Evolutionary conservation across 257 asterid genomes (phyloP).

Genomic region (Capsicum baccatum): DNA sequence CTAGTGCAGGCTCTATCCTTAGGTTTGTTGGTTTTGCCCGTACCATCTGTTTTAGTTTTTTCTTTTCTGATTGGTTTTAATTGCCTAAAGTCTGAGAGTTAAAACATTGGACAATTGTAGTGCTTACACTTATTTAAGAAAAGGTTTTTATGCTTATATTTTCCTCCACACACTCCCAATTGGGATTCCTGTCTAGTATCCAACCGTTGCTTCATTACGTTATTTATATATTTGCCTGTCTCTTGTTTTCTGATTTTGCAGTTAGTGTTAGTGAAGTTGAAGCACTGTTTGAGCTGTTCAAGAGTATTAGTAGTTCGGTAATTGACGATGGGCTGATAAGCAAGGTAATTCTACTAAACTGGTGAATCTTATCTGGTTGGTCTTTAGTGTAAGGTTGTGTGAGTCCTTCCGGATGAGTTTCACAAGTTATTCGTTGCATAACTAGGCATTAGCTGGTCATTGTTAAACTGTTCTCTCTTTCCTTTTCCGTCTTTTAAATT

Average conservation of each 20-base stretch:
- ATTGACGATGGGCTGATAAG: conserved; percentile 92
- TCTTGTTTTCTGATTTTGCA: conserved; percentile 49
- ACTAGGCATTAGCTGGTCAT: not conserved
- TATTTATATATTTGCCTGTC: not conserved
- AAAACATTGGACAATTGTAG: not conserved
- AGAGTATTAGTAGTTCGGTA: conserved; percentile 94
- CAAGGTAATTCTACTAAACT: conserved; percentile 58
- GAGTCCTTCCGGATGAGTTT: not conserved
- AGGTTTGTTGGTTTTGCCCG: not conserved
- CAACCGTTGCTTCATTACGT: not conserved
- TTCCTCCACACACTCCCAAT: not conserved
- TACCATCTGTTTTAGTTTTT: not conserved
- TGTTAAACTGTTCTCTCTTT: not conserved
- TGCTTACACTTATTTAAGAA: not conserved
- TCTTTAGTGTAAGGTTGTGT: not conserved
- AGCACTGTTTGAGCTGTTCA: conserved; percentile 97
- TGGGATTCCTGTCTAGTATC: not conserved
- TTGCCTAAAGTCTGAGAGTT: not conserved
- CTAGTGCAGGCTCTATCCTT: not conserved
- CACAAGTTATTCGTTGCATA: not conserved
- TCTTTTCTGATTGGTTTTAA: not conserved
- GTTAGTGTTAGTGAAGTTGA: conserved; percentile 99
- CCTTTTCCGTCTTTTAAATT: not conserved
- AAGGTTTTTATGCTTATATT: not conserved
- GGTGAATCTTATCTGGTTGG: not conserved